Evolutionary conservation across 2,329 filamentous ascomycete genomes (phyloP).

Genomic region (Phialophora verrucosa): DNA sequence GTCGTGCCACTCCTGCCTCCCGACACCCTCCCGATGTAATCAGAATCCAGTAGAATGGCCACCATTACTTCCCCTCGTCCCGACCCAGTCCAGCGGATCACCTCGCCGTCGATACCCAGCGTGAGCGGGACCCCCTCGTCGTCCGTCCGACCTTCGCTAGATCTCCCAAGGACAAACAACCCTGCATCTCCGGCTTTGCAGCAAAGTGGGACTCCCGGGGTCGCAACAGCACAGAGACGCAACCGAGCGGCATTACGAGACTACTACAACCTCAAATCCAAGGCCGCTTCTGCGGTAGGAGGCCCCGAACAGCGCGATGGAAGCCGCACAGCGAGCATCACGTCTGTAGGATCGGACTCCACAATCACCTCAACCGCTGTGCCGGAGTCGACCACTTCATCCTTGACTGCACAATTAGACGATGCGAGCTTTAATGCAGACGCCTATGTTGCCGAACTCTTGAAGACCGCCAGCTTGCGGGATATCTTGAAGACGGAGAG

Average conservation of each 20-base stretch:
- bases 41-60: constrained; percentile 13
- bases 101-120: constrained; percentile 56
- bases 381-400: constrained; percentile 51
- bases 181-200: constrained; percentile 43
- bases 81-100: constrained; percentile 27
- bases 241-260: constrained; percentile 89
- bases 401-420: constrained; percentile 67
- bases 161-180: constrained; percentile 57
- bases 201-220: constrained; percentile 44
- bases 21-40: background rate
- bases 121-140: constrained; percentile 66
- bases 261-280: constrained; percentile 83
- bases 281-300: constrained; percentile 39
- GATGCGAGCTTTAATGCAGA: constrained; percentile 72
- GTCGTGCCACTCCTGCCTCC: background rate
- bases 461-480: constrained; percentile 49
- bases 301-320: constrained; percentile 28
- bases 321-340: constrained; percentile 41
- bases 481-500: constrained; percentile 54
- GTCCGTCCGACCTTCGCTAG: constrained; percentile 76
- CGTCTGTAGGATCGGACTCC: constrained; percentile 45
- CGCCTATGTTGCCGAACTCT: constrained; percentile 55
- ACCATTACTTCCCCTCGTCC: constrained; percentile 23
- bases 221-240: constrained; percentile 67
- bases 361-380: constrained; percentile 45